A percentile compares a stretch with the other conserved stretches of the same genome.
phyloP scores from a whole-genome alignment of 192 early-diverging fungal genomes.

The Coemansia sp. region DNA sequence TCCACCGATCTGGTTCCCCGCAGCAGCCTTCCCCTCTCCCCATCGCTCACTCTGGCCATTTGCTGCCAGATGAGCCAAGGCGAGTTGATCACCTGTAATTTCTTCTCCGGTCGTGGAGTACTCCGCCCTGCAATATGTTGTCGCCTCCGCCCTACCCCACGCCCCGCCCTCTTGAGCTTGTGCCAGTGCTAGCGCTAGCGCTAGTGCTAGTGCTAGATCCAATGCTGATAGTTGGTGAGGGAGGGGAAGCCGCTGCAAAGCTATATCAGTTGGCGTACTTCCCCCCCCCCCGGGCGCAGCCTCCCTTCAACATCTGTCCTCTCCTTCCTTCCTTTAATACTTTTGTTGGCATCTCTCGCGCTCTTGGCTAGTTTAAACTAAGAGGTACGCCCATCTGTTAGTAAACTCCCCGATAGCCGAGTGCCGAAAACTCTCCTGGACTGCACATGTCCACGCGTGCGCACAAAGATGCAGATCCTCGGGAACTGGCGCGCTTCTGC shows the following conservation, averaged over 20 bases:
- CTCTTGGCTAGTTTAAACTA: background rate
- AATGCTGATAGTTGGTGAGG: background rate
- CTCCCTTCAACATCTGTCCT: background rate
- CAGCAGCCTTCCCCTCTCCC: background rate
- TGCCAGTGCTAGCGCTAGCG: background rate
- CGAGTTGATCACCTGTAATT: background rate
- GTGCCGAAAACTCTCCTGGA: background rate
- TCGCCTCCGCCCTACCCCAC: background rate
- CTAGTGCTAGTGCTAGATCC: background rate
- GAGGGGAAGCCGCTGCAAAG: background rate
- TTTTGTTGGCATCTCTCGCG: background rate
- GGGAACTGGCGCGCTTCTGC: background rate
- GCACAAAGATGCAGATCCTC: slow-evolving; percentile 1
- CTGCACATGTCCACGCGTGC: background rate
- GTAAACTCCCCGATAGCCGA: background rate
- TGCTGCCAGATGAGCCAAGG: background rate
- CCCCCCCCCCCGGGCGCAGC: background rate
- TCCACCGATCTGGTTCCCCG: slow-evolving; percentile 1
- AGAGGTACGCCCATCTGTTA: background rate
- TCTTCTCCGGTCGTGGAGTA: background rate
- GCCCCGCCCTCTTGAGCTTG: background rate
- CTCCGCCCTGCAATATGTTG: background rate
- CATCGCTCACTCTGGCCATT: background rate
- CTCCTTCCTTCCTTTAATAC: background rate
- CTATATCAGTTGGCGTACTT: slow-evolving; percentile 2